A percentile compares a stretch with the other conserved stretches of the same genome.
phyloP scores from a whole-genome alignment of 2,329 filamentous ascomycete genomes.

The Apiospora hydei region DNA sequence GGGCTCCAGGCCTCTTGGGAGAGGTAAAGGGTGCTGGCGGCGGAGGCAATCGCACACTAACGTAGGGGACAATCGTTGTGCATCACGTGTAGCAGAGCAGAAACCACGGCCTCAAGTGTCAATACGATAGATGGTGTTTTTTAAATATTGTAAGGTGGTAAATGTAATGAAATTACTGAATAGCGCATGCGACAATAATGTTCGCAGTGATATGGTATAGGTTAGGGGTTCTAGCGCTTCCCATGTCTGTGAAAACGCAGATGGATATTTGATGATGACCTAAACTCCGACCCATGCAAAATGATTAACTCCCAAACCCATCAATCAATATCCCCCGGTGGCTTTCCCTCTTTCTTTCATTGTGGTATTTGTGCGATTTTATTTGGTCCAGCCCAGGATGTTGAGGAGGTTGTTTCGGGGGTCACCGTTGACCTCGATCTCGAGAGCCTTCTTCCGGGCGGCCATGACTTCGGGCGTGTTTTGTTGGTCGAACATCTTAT shows the following conservation, averaged over 20 bases:
- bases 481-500: slow-evolving; percentile 41
- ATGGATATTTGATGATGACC: slow-evolving; percentile 9
- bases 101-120: too few relatives aligned
- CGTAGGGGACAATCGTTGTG: too few relatives aligned
- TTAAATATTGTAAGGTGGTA: not conserved
- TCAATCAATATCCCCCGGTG: not conserved
- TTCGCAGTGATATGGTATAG: not conserved
- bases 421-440: slow-evolving; percentile 39
- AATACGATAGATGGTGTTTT: not conserved
- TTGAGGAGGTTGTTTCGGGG: slow-evolving; percentile 42
- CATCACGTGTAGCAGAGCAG: not conserved
- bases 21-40: not conserved
- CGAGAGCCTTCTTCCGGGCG: slow-evolving; percentile 34
- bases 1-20: not conserved
- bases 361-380: not conserved
- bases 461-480: slow-evolving; percentile 42
- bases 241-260: not conserved
- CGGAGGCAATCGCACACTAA: not conserved
- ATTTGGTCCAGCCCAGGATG: slow-evolving; percentile 40
- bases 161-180: not conserved
- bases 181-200: not conserved
- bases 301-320: not conserved
- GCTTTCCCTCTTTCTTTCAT: not conserved
- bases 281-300: slow-evolving; percentile 13
- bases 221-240: not conserved